These are phyloP conservation scores for Posidonia oceanica DNA, from an alignment of 116 monocot genomes.

Conservation along the genomic window DNA sequence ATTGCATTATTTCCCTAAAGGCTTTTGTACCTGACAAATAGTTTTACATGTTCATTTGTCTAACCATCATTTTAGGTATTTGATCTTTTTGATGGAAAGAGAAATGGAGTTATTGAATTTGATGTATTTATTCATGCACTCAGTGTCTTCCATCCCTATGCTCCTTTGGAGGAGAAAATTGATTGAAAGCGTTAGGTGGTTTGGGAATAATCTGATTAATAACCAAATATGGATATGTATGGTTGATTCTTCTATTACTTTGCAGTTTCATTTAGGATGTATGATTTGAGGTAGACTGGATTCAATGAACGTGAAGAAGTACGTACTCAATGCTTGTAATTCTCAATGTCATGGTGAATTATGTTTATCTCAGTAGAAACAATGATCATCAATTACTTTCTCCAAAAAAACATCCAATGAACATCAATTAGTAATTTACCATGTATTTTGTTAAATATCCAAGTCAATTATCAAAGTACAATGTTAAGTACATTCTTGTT, in stretches of 20 bases:
- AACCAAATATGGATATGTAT: not conserved
- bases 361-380: too few species aligned
- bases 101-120: slow-evolving; percentile 83
- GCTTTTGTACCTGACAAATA: too few species aligned
- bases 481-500: too few species aligned
- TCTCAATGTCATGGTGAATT: too few species aligned
- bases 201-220: not conserved
- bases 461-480: too few species aligned
- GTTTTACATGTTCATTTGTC: not conserved
- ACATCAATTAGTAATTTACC: too few species aligned
- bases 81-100: slow-evolving; percentile 82
- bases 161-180: slow-evolving; percentile 74
- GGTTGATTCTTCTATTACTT: not conserved
- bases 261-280: slow-evolving; percentile 29
- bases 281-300: slow-evolving; percentile 73
- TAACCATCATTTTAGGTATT: slow-evolving; percentile 41
- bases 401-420: too few species aligned
- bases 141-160: slow-evolving; percentile 71
- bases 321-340: not conserved
- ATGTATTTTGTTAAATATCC: too few species aligned
- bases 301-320: slow-evolving; percentile 82
- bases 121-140: slow-evolving; percentile 74
- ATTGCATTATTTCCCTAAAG: too few species aligned
- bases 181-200: slow-evolving; percentile 28
- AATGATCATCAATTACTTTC: too few species aligned